Evolutionary conservation across 208 protist genomes (phyloP).

Genomic region (Phytomonas serpens): DNA sequence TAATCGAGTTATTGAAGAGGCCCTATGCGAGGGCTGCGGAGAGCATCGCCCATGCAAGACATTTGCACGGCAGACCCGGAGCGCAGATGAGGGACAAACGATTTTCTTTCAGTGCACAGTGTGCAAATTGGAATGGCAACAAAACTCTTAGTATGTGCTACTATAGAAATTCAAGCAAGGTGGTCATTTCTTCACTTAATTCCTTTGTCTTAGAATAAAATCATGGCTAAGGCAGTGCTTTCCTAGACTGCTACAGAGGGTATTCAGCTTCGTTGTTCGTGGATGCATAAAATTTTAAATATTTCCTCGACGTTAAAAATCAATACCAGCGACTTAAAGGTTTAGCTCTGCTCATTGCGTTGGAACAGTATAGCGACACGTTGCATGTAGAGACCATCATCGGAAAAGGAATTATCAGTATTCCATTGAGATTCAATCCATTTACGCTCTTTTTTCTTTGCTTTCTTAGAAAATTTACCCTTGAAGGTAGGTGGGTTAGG

Average conservation of each 20-base stretch:
- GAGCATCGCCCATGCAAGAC: conserved; percentile 61
- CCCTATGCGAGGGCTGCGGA: conserved; percentile 78
- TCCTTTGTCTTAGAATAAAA: neutral
- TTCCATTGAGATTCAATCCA: neutral
- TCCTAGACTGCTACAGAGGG: neutral
- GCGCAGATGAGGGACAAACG: conserved; percentile 90
- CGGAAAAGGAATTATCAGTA: neutral
- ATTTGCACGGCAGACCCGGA: conserved; percentile 81
- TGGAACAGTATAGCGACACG: neutral
- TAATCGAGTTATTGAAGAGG: conserved; percentile 78
- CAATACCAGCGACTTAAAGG: neutral
- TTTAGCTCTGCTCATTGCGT: neutral
- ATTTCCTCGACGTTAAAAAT: neutral
- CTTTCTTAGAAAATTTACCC: neutral
- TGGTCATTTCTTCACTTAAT: neutral
- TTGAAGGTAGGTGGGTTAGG: neutral
- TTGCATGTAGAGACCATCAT: neutral
- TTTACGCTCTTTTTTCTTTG: neutral
- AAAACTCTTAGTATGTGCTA: conserved; percentile 66
- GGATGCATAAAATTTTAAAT: neutral
- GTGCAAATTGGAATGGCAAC: conserved; percentile 82
- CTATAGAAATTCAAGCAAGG: neutral
- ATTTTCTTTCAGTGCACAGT: conserved; percentile 88
- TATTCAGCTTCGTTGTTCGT: neutral
- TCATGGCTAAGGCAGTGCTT: neutral